A percentile compares a stretch with the other conserved stretches of the same genome.
Evolutionary conservation across 1,139 yeast species (phyloP).

Genomic region (Geotrichum klebahnii): DNA sequence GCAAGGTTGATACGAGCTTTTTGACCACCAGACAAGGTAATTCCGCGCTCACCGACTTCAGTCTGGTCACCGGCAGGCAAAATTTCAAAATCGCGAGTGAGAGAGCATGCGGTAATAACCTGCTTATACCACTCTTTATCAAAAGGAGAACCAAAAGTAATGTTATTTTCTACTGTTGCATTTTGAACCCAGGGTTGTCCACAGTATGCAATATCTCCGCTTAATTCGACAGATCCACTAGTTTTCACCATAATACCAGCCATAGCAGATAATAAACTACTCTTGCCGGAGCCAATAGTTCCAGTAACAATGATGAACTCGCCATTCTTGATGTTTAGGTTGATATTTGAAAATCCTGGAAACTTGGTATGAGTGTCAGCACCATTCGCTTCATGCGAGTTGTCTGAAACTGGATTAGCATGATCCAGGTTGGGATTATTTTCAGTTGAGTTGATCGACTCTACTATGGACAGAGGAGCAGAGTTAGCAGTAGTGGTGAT

Average conservation of each 20-base stretch:
- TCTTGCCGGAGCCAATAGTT: constrained; percentile 66
- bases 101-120: constrained; percentile 61
- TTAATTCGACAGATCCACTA: constrained; percentile 47
- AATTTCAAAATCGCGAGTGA: constrained; percentile 61
- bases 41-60: constrained; percentile 91
- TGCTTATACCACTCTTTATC: constrained; percentile 53
- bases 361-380: constrained; percentile 31
- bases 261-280: constrained; percentile 58
- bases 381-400: constrained; percentile 32
- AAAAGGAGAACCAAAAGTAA: constrained; percentile 61
- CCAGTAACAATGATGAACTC: constrained; percentile 71
- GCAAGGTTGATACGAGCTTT: constrained; percentile 84
- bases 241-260: constrained; percentile 57
- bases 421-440: constrained; percentile 10
- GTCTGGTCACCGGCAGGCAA: constrained; percentile 80
- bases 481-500: constrained; percentile 31
- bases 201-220: constrained; percentile 43
- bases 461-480: constrained; percentile 32
- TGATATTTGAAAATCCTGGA: constrained; percentile 47
- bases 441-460: constrained; percentile 40
- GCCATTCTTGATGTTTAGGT: constrained; percentile 47
- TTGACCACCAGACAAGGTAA: constrained; percentile 89
- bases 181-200: constrained; percentile 81
- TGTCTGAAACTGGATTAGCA: constrained; percentile 1
- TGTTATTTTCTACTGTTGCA: constrained; percentile 72